phyloP scores from a whole-genome alignment of 768 basidiomycete genomes.

The Trametes cinnabarina region DNA sequence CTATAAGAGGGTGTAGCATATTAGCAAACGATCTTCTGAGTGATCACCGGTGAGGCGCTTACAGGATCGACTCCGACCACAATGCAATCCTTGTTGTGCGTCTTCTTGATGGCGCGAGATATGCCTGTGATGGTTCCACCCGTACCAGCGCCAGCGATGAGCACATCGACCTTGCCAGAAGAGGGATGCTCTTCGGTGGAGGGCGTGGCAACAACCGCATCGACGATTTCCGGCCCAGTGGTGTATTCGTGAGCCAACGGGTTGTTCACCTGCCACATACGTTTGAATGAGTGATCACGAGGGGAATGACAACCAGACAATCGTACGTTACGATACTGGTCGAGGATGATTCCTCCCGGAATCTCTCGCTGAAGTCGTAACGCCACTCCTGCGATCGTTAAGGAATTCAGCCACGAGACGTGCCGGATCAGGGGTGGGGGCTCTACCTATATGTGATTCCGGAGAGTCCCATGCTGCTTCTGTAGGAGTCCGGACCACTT shows the following conservation, averaged over 20 bases:
- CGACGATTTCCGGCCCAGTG: conserved; percentile 91
- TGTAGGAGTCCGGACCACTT: conserved; percentile 91
- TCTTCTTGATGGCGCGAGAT: conserved; percentile 74
- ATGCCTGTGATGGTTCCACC: conserved; percentile 94
- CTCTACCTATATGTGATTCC: conserved; percentile 88
- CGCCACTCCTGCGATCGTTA: conserved; percentile 84
- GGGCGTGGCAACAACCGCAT: conserved; percentile 65
- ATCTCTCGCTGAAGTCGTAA: conserved; percentile 72
- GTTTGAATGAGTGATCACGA: conserved; percentile 11
- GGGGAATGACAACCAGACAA: background rate
- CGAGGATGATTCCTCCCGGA: conserved; percentile 83
- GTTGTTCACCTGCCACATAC: conserved; percentile 61
- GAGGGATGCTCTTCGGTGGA: conserved; percentile 57
- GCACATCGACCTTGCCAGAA: conserved; percentile 72
- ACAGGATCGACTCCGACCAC: conserved; percentile 93
- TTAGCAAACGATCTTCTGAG: background rate
- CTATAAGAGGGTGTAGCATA: conserved; percentile 36
- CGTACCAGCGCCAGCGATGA: conserved; percentile 89
- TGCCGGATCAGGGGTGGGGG: conserved; percentile 30
- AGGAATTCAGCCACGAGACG: conserved; percentile 84
- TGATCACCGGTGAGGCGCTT: conserved; percentile 28
- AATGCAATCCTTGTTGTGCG: conserved; percentile 67
- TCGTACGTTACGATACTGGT: conserved; percentile 83
- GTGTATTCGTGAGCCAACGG: conserved; percentile 87
- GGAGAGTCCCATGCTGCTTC: conserved; percentile 87